A percentile compares a stretch with the other conserved stretches of the same genome.
These are phyloP conservation scores for Millerozyma miso DNA, from an alignment of 805 yeast species.

Conservation along the genomic window DNA sequence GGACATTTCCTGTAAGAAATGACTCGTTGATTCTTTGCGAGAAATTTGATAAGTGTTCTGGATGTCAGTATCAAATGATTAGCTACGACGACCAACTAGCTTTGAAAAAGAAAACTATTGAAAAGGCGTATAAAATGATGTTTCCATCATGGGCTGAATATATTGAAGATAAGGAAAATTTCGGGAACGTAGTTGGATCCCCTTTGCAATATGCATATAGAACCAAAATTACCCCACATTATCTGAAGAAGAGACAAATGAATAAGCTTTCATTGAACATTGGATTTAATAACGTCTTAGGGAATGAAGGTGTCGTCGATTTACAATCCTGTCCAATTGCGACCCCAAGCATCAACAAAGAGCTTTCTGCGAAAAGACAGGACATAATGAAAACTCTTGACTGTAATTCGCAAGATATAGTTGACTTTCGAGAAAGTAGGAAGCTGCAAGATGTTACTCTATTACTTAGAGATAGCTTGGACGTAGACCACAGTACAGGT, in stretches of 20 bases:
- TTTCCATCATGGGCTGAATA: slow-evolving; percentile 20
- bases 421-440: not conserved
- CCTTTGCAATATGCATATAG: slow-evolving; percentile 38
- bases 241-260: slow-evolving; percentile 7
- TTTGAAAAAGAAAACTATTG: slow-evolving; percentile 26
- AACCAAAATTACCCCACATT: slow-evolving; percentile 41
- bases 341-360: slow-evolving; percentile 24
- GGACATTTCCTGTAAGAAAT: slow-evolving; percentile 12
- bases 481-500: slow-evolving; percentile 27
- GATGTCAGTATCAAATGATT: slow-evolving; percentile 43
- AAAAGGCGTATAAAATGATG: slow-evolving; percentile 32
- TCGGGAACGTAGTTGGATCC: slow-evolving; percentile 29
- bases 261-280: slow-evolving; percentile 12
- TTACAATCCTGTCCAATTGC: slow-evolving; percentile 36
- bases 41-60: slow-evolving; percentile 34
- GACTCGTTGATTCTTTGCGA: slow-evolving; percentile 27
- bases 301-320: slow-evolving; percentile 24
- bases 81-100: slow-evolving; percentile 33
- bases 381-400: slow-evolving; percentile 4
- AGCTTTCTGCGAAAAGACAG: slow-evolving; percentile 13
- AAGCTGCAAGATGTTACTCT: slow-evolving; percentile 8
- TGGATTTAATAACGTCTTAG: slow-evolving; percentile 28
- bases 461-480: slow-evolving; percentile 30
- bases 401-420: not conserved
- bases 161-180: slow-evolving; percentile 4